Base-by-base conservation (phyloP, 306 rosid genomes). In the Sechiopsis laciniata region DNA sequence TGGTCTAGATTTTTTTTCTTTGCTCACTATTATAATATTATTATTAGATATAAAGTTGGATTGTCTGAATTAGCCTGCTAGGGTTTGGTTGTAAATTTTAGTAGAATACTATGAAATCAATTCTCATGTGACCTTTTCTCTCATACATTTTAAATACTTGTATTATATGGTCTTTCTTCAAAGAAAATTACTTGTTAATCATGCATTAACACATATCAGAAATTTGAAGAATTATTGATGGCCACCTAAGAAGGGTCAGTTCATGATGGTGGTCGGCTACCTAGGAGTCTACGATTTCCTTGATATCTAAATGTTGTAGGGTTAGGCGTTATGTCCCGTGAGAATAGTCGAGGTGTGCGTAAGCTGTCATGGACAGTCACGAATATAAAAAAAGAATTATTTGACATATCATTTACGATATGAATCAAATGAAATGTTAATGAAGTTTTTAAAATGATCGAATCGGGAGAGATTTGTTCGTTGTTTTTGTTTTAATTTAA, bases 141-240 rank as follows among this genome's bases (percentile, higher is more conserved):
- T 11, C 20, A 7, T 61, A 26, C 46, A 26, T 61, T 60, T 61
- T 61, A 26, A 29, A 61, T 29, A 61, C 24, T 55, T 55, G 59
- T 22, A n/a, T 20, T 20, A 16, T n/a, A 26, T 59, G 42, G n/a
- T 32, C 6, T 59, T 59, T 59, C n/a, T 24, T n/a, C 42, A 4
- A 59, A 24, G 65, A 12, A 59, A 59, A 60, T 7, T 60, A 14
- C 67, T 26, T 60, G 20, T 59, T 24, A 59, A 24, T 59, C 67
- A 61, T 61, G 20, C 20, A 29, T 61, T 29, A 2, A 35, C 24
- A 15, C 21, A 16, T 19, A 8, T 58, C 2, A 2, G 5, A 32
- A 32, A 32, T 32, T 32, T 32, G 37, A 32, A 32, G 37, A 32
- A 32, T 32, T 32, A 32, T 32, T 32, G 37, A 32, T 32, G 5